Base-by-base conservation (phyloP, 1,139 yeast species). In the Suhomyces bolitotheri region DNA sequence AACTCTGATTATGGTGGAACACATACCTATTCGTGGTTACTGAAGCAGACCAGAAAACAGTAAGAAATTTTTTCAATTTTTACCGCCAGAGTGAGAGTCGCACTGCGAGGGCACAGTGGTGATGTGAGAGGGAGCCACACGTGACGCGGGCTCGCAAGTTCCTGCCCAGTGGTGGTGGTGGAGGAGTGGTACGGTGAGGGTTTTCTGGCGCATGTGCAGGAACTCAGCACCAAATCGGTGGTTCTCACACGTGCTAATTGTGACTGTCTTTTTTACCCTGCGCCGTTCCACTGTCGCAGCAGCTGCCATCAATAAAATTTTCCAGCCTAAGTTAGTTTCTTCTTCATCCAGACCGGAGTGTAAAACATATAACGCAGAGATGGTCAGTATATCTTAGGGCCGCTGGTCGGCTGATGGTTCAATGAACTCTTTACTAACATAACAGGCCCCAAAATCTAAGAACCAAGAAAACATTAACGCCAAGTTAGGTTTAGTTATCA, bases 401-500 rank as follows among this genome's bases (percentile, higher is more conserved):
- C 31, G 21, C 23, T 26, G 31, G 31, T 20, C 17, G 30, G 34
- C 29, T 25, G 27, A 30, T 17, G 22, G 29, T 17, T 7, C n/a
- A 25, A 16, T 17, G 8, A 17, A 12, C 17, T 22, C 7, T 25
- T 40, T 51, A 65, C 72, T 65, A 66, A 66, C 72, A 29, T 17
- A 36, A 31, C 57, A 85, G 96, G 97, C 97, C 88, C 97, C 96
- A 81, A 86, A 36, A 36, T 28, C 39, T 22, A 37, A 82, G 82
- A 76, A 79, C 72, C 84, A 85, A 68, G 98, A 92, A 64, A 84
- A 88, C 82, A 83, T 92, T 77, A 92, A 89, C 95, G 80, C 96
- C 75, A 90, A 90, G 81, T 88, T 92, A 73, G 95, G 96, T 72
- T 84, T 92, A 70, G 92, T 86, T 68, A 85, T 94, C 80, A 92